Percentiles rank a stretch among this genome's conserved stretches.
phyloP scores from a whole-genome alignment of 768 basidiomycete genomes.

The Amanita molliuscula region DNA sequence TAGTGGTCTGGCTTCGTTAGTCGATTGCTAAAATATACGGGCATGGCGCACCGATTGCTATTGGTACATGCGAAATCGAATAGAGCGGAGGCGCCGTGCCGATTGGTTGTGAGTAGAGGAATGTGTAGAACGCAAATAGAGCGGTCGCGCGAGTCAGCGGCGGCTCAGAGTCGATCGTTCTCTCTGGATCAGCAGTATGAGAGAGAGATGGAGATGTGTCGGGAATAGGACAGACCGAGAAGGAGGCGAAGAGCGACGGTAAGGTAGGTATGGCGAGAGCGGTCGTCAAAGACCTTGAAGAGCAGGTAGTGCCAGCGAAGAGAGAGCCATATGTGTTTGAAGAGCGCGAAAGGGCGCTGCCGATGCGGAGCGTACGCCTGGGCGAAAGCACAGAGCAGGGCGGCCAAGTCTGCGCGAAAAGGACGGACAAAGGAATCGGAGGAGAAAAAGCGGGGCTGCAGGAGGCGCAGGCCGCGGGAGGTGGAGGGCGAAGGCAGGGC shows the following conservation, averaged over 20 bases:
- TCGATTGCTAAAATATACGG: neutral
- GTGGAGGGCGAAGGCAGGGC: conserved; percentile 42
- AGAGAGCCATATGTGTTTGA: conserved; percentile 59
- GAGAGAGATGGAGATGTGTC: neutral
- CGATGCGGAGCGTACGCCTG: conserved; percentile 30
- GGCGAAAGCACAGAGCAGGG: conserved; percentile 41
- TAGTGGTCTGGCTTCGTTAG: conserved; percentile 40
- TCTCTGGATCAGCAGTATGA: conserved; percentile 30
- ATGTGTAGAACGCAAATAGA: conserved; percentile 61
- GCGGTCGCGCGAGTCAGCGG: conserved; percentile 49
- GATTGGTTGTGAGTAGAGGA: conserved; percentile 59
- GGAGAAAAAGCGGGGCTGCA: conserved; percentile 73
- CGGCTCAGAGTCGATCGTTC: conserved; percentile 34
- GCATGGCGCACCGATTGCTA: conserved; percentile 43
- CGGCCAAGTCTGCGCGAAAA: conserved; percentile 52
- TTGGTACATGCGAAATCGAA: conserved; percentile 40
- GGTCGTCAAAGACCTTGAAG: conserved; percentile 60
- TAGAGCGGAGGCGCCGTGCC: conserved; percentile 40
- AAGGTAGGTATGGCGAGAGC: conserved; percentile 56
- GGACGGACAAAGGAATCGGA: conserved; percentile 63
- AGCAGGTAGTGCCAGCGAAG: conserved; percentile 72
- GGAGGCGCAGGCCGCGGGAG: conserved; percentile 45
- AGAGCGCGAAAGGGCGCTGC: conserved; percentile 50
- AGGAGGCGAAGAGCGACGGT: conserved; percentile 52
- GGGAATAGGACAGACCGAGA: conserved; percentile 32